A percentile compares a stretch with the other conserved stretches of the same genome.
Evolutionary conservation across 805 yeast species (phyloP).

Genomic region (Saturnispora dispora): DNA sequence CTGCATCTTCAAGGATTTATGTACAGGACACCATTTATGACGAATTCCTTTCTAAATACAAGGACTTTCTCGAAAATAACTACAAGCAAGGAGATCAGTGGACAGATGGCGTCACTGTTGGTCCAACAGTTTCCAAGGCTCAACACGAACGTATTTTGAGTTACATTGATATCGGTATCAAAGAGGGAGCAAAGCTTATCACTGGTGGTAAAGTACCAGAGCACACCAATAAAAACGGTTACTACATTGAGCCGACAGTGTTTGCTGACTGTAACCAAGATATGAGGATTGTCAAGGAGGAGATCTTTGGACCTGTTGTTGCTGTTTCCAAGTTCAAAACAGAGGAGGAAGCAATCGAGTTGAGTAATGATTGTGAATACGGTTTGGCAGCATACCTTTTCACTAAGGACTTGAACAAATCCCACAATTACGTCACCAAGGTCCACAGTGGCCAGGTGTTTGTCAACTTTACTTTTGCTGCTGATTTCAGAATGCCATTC

Average conservation of each 20-base stretch:
- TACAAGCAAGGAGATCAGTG: slow-evolving; percentile 77
- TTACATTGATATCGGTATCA: slow-evolving; percentile 67
- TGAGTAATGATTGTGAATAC: slow-evolving; percentile 74
- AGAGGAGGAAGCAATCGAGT: slow-evolving; percentile 67
- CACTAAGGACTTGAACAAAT: slow-evolving; percentile 65
- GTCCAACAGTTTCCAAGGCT: slow-evolving; percentile 79
- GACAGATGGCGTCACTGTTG: slow-evolving; percentile 69
- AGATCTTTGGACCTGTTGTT: slow-evolving; percentile 89
- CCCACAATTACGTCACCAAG: slow-evolving; percentile 63
- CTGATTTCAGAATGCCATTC: slow-evolving; percentile 82
- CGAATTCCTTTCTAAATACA: slow-evolving; percentile 54
- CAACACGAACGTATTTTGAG: slow-evolving; percentile 73
- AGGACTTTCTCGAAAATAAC: slow-evolving; percentile 38
- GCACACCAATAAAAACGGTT: slow-evolving; percentile 45
- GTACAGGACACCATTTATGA: slow-evolving; percentile 83
- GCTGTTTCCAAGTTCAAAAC: slow-evolving; percentile 73
- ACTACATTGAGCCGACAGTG: slow-evolving; percentile 63
- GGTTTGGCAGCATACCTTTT: slow-evolving; percentile 92
- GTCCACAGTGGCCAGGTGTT: slow-evolving; percentile 85
- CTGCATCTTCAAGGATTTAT: slow-evolving; percentile 88
- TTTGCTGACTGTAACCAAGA: slow-evolving; percentile 61
- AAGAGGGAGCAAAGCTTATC: slow-evolving; percentile 73
- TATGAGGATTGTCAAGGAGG: slow-evolving; percentile 66
- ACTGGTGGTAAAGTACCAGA: slow-evolving; percentile 50
- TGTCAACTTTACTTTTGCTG: slow-evolving; percentile 85